Evolutionary conservation across 768 basidiomycete genomes (phyloP).

Genomic region (Termitomyces eurrhizus): DNA sequence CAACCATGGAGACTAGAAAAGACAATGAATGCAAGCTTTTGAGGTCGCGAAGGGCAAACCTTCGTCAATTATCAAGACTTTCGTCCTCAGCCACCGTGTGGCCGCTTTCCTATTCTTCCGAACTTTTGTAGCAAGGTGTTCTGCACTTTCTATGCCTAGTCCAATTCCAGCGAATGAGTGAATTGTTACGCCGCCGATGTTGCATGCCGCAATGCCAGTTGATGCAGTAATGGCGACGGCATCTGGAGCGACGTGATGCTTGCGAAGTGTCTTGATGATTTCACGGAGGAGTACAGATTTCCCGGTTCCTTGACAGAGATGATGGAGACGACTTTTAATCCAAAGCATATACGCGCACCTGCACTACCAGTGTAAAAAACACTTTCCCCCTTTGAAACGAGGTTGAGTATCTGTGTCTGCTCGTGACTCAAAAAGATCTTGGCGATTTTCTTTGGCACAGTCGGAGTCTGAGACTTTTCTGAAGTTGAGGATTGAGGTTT

Average conservation of each 20-base stretch:
- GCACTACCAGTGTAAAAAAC: slow-evolving; percentile 98
- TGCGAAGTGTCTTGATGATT: slow-evolving; percentile 74
- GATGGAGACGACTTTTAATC: not conserved
- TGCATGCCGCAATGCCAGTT: slow-evolving; percentile 90
- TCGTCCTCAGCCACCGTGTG: slow-evolving; percentile 78
- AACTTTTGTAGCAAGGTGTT: slow-evolving; percentile 61
- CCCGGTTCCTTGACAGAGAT: slow-evolving; percentile 68
- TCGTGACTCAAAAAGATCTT: slow-evolving; percentile 74
- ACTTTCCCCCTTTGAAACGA: slow-evolving; percentile 71
- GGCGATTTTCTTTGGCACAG: slow-evolving; percentile 29
- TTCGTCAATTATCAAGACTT: slow-evolving; percentile 83
- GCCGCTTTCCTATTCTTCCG: slow-evolving; percentile 81
- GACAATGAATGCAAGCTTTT: not conserved
- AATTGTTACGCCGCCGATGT: slow-evolving; percentile 93
- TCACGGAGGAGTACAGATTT: slow-evolving; percentile 94
- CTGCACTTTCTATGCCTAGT: slow-evolving; percentile 63
- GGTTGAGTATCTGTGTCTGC: slow-evolving; percentile 76
- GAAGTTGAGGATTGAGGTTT: slow-evolving; percentile 7
- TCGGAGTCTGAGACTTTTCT: slow-evolving; percentile 7
- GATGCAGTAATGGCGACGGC: slow-evolving; percentile 93
- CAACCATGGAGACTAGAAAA: slow-evolving; percentile 92
- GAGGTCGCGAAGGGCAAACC: slow-evolving; percentile 32
- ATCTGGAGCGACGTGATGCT: slow-evolving; percentile 49
- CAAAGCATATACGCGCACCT: slow-evolving; percentile 45
- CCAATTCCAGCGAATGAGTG: slow-evolving; percentile 97